Conservation (phyloP, 345 rosid species). For the Euphorbia lathyris region DNA sequence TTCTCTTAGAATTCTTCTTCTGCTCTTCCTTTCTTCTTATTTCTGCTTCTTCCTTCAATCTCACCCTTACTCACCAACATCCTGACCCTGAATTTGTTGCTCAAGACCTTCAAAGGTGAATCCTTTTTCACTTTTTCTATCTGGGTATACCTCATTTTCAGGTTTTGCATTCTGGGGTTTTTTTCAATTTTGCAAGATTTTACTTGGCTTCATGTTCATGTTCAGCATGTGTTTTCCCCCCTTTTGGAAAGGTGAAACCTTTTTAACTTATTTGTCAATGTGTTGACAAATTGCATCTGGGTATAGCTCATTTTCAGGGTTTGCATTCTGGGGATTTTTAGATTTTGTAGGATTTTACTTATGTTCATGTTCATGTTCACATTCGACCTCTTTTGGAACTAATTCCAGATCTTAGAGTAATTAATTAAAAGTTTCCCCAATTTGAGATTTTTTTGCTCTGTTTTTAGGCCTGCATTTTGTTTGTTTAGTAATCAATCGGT, state of each 20-base stretch:
- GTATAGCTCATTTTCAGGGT: too few relatives aligned
- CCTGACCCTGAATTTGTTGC: slow-evolving; percentile 25
- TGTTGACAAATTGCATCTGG: too few relatives aligned
- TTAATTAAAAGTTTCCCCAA: neutral
- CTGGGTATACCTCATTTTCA: slow-evolving; percentile 14
- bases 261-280: neutral
- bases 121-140: neutral
- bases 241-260: neutral
- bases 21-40: neutral
- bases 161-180: slow-evolving; percentile 14
- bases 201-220: neutral
- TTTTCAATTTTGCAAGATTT: neutral
- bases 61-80: slow-evolving; percentile 23
- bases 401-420: neutral
- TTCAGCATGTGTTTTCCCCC: neutral
- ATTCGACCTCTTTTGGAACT: too few relatives aligned
- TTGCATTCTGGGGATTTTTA: too few relatives aligned
- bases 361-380: too few relatives aligned
- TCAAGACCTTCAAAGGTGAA: slow-evolving; percentile 19
- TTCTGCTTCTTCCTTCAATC: slow-evolving; percentile 16
- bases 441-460: neutral
- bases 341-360: too few relatives aligned
- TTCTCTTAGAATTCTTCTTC: slow-evolving; percentile 30
- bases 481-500: neutral
- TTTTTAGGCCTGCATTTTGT: neutral